phyloP scores from a whole-genome alignment of 2,329 filamentous ascomycete genomes.

The Rhytidhysteron rufulum region DNA sequence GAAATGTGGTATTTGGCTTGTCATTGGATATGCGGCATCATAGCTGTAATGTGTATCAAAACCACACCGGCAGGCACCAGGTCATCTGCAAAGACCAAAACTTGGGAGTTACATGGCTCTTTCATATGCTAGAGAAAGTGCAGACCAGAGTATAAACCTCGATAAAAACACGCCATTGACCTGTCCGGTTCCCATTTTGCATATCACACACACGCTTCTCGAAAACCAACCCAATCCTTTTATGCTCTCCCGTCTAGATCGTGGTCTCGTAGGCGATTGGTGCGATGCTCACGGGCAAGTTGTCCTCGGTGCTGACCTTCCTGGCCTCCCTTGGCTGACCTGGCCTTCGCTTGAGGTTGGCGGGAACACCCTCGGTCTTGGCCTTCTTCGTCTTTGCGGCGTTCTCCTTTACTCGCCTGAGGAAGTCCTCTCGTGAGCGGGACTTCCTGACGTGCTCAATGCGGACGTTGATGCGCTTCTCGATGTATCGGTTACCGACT shows the following conservation, averaged over 20 bases:
- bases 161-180: constrained; percentile 38
- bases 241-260: constrained; percentile 62
- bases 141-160: constrained; percentile 35
- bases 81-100: constrained; percentile 25
- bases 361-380: constrained; percentile 80
- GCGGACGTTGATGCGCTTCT: constrained; percentile 99
- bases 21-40: no score
- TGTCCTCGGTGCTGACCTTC: constrained; percentile 75
- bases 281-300: constrained; percentile 84
- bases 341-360: constrained; percentile 92
- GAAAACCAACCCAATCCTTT: constrained; percentile 21
- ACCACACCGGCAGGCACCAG: constrained; percentile 32
- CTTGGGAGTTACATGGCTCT: constrained; percentile 32
- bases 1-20: no score
- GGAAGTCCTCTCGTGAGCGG: constrained; percentile 93
- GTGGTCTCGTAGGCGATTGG: constrained; percentile 97
- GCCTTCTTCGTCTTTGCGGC: constrained; percentile 88
- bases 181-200: constrained; percentile 37
- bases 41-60: no score
- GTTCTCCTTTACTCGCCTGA: constrained; percentile 95
- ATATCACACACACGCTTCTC: constrained; percentile 10
- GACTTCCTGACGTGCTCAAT: constrained; percentile 95
- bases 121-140: constrained; percentile 37
- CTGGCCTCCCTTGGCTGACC: constrained; percentile 73
- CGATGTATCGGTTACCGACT: constrained; percentile 98